These are phyloP conservation scores for Rhizophora mangle DNA, from an alignment of 345 rosid genomes.

Conservation along the genomic window DNA sequence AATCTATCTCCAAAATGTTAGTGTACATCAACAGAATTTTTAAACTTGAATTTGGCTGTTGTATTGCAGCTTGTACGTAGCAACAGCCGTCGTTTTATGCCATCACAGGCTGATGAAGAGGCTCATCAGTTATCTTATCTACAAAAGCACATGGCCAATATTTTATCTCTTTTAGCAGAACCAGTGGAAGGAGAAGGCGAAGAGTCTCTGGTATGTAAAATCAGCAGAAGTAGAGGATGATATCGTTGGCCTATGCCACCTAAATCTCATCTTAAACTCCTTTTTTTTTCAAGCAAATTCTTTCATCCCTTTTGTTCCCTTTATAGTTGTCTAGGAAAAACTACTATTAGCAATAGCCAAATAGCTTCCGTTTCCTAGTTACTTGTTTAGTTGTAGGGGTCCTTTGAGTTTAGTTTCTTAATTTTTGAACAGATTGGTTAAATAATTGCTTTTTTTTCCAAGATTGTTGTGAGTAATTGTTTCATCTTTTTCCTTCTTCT, in stretches of 20 bases:
- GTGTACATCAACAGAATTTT: too few species aligned
- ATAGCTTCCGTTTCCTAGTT: too few species aligned
- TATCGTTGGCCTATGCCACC: background rate
- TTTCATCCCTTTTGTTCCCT: background rate
- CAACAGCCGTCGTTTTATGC: slow-evolving; percentile 92
- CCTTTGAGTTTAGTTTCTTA: background rate
- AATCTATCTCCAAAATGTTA: background rate
- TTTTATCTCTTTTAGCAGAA: slow-evolving; percentile 85
- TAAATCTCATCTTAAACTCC: background rate
- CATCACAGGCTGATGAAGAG: slow-evolving; percentile 96
- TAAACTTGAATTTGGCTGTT: background rate
- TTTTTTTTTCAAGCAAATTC: background rate
- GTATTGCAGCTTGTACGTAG: slow-evolving; percentile 88
- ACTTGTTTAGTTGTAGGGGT: background rate
- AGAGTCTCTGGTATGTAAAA: slow-evolving; percentile 71
- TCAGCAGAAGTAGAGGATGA: background rate
- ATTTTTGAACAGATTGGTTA: background rate
- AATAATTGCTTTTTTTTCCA: background rate
- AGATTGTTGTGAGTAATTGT: too few species aligned
- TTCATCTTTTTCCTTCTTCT: too few species aligned
- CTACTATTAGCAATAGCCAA: too few species aligned
- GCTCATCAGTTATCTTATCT: slow-evolving; percentile 94
- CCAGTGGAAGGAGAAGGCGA: slow-evolving; percentile 85
- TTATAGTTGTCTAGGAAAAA: too few species aligned
- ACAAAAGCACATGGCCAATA: slow-evolving; percentile 87